Conservation (phyloP, 2,329 filamentous ascomycete species). For the Epichloe sp. region DNA sequence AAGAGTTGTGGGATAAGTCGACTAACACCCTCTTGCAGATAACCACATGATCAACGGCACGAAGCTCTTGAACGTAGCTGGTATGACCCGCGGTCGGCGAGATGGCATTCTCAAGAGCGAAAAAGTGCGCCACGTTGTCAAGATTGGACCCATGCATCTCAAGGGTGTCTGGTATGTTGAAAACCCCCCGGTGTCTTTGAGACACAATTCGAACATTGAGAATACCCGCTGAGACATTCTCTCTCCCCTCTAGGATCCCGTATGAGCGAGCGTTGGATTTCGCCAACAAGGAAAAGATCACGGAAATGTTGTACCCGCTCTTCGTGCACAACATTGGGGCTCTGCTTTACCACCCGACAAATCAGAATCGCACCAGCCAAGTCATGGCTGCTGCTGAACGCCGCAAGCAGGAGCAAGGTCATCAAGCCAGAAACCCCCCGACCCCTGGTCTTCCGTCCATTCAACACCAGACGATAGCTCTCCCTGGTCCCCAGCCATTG, state of each 20-base stretch:
- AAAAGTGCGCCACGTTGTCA: constrained; percentile 91
- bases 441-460: constrained; percentile 50
- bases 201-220: constrained; percentile 3
- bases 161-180: constrained; percentile 83
- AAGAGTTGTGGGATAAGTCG: not conserved
- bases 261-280: constrained; percentile 97
- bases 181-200: constrained; percentile 5
- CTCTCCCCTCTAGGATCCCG: constrained; percentile 58
- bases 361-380: constrained; percentile 67
- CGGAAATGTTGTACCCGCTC: constrained; percentile 82
- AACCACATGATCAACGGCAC: constrained; percentile 99
- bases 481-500: constrained; percentile 43
- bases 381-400: constrained; percentile 78
- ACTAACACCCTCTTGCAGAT: constrained; percentile 36
- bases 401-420: constrained; percentile 56
- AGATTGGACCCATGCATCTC: constrained; percentile 97
- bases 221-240: constrained; percentile 13
- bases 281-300: constrained; percentile 99
- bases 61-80: constrained; percentile 90
- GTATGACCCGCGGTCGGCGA: constrained; percentile 90
- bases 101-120: constrained; percentile 97
- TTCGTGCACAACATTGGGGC: constrained; percentile 97
- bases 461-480: constrained; percentile 49
- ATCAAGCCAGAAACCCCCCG: constrained; percentile 47
- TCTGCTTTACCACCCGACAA: constrained; percentile 84